Evolutionary conservation across 2,329 filamentous ascomycete species (phyloP), one percentile per base, ranked within the genome.

Genomic region (Arachnopeziza araneosa): DNA sequence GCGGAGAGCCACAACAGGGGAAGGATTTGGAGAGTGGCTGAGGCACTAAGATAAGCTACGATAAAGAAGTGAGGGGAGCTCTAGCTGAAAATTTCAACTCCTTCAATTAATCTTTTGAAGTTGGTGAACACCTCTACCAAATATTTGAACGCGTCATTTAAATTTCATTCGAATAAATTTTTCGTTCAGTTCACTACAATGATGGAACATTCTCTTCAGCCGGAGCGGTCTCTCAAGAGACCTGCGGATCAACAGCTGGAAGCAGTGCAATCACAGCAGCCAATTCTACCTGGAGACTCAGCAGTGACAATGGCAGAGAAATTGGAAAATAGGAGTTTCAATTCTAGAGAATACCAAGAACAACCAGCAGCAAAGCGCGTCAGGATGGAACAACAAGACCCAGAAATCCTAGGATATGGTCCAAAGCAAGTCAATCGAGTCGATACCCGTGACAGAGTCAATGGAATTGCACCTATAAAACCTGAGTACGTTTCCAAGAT

Each of bases 321-420:
- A 50, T 32, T 64, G 19, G 70, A 67, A 50, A 61, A 62, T n/a
- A n/a, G n/a, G 55, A 66, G 68, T 52, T 62, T 65, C 57, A 70
- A 74, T 55, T 72, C 69, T 55, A 62, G 52, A 17, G 56, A 61
- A 24, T 36, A 56, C 52, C 62, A 70, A 14, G 72, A 74, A 56
- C 74, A 76, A 50, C 79, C 80, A 60, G 78, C 82, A 49, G 74
- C 80, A 56, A 89, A 89, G 76, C 81, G 83, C 68, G 76, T 81
- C 66, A 89, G 83, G 74, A 71, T 83, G 21, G 53, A 54, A 10
- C 54, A n/a, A 22, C 50, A 57, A 62, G 48, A 24, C 32, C 36
- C 10, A 44, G 36, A 44, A 5, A 44, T 4, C 26, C 26, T 30
- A 9, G 26, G 17, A 44, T 5, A 8, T 44, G 58, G 60, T 24